These are phyloP conservation scores for Eucalyptus erythrocorys DNA, from an alignment of 345 rosid genomes.

Conservation along the genomic window DNA sequence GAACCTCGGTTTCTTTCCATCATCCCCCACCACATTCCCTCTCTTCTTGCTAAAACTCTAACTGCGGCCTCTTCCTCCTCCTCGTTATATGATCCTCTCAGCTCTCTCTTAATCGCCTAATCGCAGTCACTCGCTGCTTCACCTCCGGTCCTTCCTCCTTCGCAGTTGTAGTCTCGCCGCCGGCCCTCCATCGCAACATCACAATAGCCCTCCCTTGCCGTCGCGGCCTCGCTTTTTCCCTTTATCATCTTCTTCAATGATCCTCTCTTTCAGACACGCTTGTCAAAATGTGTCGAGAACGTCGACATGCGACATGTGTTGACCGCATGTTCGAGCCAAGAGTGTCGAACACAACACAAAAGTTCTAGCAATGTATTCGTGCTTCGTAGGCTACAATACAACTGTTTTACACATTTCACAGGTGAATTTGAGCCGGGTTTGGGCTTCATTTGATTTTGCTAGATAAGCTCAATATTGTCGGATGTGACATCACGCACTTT, in stretches of 20 bases:
- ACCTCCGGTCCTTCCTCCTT: accelerated
- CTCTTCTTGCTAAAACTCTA: too few species aligned
- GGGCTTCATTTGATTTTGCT: not conserved
- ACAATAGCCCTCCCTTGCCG: too few species aligned
- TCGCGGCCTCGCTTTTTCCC: accelerated
- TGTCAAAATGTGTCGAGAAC: accelerated
- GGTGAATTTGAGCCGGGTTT: not conserved
- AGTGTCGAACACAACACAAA: accelerated
- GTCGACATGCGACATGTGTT: too few species aligned
- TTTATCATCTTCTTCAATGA: too few species aligned
- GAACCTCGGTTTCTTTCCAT: too few species aligned
- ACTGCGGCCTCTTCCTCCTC: too few species aligned
- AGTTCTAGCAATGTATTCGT: accelerated
- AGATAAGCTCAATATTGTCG: not conserved
- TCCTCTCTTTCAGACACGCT: too few species aligned
- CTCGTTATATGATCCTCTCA: too few species aligned
- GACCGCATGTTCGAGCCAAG: too few species aligned
- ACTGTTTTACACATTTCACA: not conserved
- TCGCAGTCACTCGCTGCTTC: accelerated
- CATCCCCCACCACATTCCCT: too few species aligned
- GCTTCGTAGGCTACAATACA: not conserved
- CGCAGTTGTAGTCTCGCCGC: accelerated
- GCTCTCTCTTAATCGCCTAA: too few species aligned
- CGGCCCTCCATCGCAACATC: too few species aligned
- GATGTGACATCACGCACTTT: not conserved